Conservation (phyloP, 2,329 filamentous ascomycete species). For the Periglandula ipomoeae region DNA sequence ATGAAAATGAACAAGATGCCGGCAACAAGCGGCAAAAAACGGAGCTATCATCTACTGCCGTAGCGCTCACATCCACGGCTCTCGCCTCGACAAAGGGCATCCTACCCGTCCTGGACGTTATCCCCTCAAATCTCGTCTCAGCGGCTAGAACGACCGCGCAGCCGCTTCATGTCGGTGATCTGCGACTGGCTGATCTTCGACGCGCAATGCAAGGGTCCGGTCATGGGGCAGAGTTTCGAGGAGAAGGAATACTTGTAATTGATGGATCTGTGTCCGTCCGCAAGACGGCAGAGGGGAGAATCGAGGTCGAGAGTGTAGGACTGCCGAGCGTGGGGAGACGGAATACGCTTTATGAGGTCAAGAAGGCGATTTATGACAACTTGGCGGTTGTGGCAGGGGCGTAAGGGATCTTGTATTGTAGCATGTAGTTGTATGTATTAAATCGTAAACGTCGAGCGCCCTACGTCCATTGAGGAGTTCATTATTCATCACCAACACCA, state of each 20-base stretch:
- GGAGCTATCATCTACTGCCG: conserved; percentile 21
- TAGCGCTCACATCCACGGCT: conserved; percentile 11
- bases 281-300: conserved; percentile 77
- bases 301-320: conserved; percentile 77
- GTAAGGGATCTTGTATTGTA: conserved; percentile 26
- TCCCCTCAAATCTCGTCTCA: conserved; percentile 53
- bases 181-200: conserved; percentile 79
- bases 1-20: conserved; percentile 36
- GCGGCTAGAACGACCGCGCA: conserved; percentile 70
- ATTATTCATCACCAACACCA: too few relatives aligned
- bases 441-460: too few relatives aligned
- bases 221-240: conserved; percentile 84
- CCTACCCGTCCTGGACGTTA: conserved; percentile 43
- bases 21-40: conserved; percentile 42
- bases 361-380: conserved; percentile 85
- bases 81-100: conserved; percentile 11
- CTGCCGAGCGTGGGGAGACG: conserved; percentile 26
- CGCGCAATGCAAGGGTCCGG: conserved; percentile 74
- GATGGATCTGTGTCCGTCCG: conserved; percentile 81
- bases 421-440: background rate
- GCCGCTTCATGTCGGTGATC: conserved; percentile 87
- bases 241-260: conserved; percentile 84
- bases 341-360: conserved; percentile 77
- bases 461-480: too few relatives aligned
- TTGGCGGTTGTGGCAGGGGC: conserved; percentile 80